These are phyloP conservation scores for Hypoxylon intermedium DNA, from an alignment of 495 filamentous ascomycete species.

Conservation along the genomic window DNA sequence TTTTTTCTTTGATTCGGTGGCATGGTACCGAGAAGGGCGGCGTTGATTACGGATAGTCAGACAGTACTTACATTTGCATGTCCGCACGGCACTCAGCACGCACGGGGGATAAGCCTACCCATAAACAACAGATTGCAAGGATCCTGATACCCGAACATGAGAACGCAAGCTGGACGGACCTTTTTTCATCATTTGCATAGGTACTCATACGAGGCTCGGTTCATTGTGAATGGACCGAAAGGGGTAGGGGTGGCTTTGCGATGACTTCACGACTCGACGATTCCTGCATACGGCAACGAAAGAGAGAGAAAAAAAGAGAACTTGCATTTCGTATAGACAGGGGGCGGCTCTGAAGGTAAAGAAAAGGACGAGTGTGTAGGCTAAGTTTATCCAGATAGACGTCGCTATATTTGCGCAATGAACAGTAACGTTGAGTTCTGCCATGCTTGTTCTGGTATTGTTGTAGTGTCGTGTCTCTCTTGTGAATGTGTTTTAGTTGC, in stretches of 20 bases:
- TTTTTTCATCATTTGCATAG: constrained; percentile 20
- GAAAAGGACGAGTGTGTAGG: no score
- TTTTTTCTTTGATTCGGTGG: no score
- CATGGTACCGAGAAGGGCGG: neutral
- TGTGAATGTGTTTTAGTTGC: no score
- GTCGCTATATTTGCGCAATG: no score
- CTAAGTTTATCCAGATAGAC: no score
- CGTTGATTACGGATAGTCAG: constrained; percentile 4
- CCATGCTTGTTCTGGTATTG: no score
- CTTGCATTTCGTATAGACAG: neutral
- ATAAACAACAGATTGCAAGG: constrained; percentile 32
- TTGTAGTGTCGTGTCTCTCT: no score
- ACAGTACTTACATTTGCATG: constrained; percentile 12
- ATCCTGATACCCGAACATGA: constrained; percentile 30
- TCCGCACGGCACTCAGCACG: neutral
- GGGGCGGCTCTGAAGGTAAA: neutral
- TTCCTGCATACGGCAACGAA: neutral
- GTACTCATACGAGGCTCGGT: neutral
- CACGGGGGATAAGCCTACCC: no score
- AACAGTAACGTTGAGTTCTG: no score
- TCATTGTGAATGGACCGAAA: neutral
- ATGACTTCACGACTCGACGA: constrained; percentile 10
- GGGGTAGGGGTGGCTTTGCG: neutral
- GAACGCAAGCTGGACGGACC: neutral
- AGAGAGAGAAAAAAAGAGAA: neutral